Base-by-base conservation (phyloP, 129 eudicot species). In the Artemisia argyi region DNA sequence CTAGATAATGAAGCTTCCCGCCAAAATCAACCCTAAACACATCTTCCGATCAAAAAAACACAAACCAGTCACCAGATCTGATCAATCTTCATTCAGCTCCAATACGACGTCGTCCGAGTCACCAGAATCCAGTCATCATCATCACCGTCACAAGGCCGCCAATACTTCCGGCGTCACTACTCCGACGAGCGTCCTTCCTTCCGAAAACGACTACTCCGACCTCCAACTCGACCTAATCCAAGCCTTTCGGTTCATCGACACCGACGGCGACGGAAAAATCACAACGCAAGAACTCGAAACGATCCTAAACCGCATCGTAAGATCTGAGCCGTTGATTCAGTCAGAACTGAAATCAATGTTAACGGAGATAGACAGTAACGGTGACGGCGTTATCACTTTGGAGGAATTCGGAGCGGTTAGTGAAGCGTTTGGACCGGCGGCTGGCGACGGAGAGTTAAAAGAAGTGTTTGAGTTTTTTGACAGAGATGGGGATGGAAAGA, bases 391-490 rank as follows among this genome's bases (percentile, higher is more conserved):
- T 20, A 84, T 91, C 2, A 88, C 82, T 1, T 35, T 91, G 7
- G 87, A 91, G 68, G 96, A 91, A 74, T 82, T 88, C 35, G 80
- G 84, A 47, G 85, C 87, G 35, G 79, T 88, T 58, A 84, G 87
- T 74, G 73, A 88, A 2, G 96, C 84, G 0, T 82, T 91, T 3
- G 90, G 73, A 9, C 84, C 90, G 5, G 80, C 90, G 69, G 65
- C 80, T 0, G 63, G 86, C 11, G 87, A 82, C 66, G 74, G 56
- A 2, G 97, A 92, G 81, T 49, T 92, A 11, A 70, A 79, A 49
- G 89, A 83, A 1, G 76, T 81, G 61, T 92, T 92, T 66, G 81
- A 86, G 4, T 79, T 92, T 58, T 92, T 92, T 17, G 97, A 92
- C 74, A 61, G 83, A 15, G 94, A 89, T 73, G 82, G 78, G 47